Evolutionary conservation across 352 stramenopile species (phyloP), one percentile per base, ranked within the genome.

Genomic region (Pythium aristosporum): DNA sequence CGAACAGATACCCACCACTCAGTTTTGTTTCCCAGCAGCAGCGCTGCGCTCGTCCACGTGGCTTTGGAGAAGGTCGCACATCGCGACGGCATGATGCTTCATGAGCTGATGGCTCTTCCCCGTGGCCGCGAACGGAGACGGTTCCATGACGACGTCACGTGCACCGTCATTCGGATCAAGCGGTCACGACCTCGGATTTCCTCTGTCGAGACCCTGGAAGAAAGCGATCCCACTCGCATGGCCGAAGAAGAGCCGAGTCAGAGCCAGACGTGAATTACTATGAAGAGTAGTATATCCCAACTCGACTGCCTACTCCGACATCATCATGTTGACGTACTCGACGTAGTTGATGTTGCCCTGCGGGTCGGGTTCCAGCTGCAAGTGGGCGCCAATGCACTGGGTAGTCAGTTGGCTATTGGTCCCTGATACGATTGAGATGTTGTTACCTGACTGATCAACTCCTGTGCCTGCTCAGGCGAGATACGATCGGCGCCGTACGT

Each of bases 241-340:
- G 44, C 61, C 18, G 44, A 59, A 20, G 30, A 53, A 13, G 65
- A 61, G 21, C n/a, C 21, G n/a, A 64, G 36, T 30, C 25, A 30
- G 25, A 30, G 25, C 23, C 37, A 58, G 41, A 51, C 41, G 39
- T 61, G 57, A 67, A 54, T 57, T 53, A 13, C 10, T 18, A 12
- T 42, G 15, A 42, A 50, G 18, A 37, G 25, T 39, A 18, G n/a
- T 63, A 20, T 46, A 16, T 37, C 42, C 20, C 6, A 46, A 34
- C 42, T 4, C 3, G 25, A 30, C 25, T 36, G 1, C 18, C 67
- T 83, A 91, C 72, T 94, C 80, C 15, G 76, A 83, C 91, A 98
- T 97, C 91, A 98, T 98, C 84, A 98, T 98, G 66, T 97, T 97
- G 11, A 98, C 87, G 69, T 98, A 98, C 53, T 97, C 89, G 18